A percentile compares a stretch with the other conserved stretches of the same genome.
Conservation (phyloP, 2,329 filamentous ascomycete genomes). For the Arthroderma uncinatum region DNA sequence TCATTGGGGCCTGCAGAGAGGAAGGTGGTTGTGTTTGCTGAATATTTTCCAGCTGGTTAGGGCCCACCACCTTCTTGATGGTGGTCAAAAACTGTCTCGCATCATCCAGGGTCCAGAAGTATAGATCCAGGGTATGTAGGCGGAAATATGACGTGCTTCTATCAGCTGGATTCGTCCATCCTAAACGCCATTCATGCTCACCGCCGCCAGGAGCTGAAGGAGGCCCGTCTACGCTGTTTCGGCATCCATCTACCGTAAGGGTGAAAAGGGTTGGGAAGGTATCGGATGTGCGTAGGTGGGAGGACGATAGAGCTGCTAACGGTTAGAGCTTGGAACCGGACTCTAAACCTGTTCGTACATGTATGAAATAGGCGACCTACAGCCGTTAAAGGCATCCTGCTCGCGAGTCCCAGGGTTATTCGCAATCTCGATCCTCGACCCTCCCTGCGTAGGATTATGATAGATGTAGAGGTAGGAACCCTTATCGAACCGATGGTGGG, state of each 20-base stretch:
- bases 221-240: conserved; percentile 19
- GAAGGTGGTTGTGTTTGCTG: conserved; percentile 25
- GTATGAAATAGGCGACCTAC: conserved; percentile 28
- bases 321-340: background rate
- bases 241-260: conserved; percentile 41
- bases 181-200: conserved; percentile 46
- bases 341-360: background rate
- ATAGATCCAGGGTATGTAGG: conserved; percentile 51
- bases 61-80: conserved; percentile 26
- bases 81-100: conserved; percentile 43
- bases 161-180: conserved; percentile 42
- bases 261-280: conserved; percentile 51
- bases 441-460: conserved; percentile 44
- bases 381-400: conserved; percentile 55
- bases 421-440: conserved; percentile 49
- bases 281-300: conserved; percentile 45
- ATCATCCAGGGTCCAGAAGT: conserved; percentile 53
- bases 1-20: conserved; percentile 35
- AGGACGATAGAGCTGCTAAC: conserved; percentile 38
- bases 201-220: conserved; percentile 21
- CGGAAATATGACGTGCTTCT: conserved; percentile 36
- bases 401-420: conserved; percentile 52
- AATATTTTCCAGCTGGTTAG: conserved; percentile 39
- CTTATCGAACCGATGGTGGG: conserved; percentile 53
- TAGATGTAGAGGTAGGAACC: conserved; percentile 55